Evolutionary conservation across 805 yeast genomes (phyloP).

Genomic region (Candida fluviatilis): DNA sequence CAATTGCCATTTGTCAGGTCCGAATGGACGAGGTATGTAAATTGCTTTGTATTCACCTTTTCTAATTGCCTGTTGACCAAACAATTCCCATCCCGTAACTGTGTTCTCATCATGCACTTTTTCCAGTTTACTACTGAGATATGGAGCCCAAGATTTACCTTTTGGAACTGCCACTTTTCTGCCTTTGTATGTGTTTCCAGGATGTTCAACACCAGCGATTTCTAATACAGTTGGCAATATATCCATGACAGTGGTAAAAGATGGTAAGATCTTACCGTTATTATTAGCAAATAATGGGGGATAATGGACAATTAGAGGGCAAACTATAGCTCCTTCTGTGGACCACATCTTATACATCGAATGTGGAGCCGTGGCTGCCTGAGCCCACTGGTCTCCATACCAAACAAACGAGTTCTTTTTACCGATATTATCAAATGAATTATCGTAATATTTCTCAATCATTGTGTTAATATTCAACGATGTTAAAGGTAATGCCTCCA

Average conservation of each 20-base stretch:
- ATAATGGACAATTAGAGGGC: conserved; percentile 48
- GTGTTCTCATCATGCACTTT: conserved; percentile 38
- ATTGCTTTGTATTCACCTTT: conserved; percentile 47
- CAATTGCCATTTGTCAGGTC: conserved; percentile 48
- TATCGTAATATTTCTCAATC: conserved; percentile 36
- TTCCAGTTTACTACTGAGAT: conserved; percentile 23
- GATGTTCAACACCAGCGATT: conserved; percentile 42
- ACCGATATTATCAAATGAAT: conserved; percentile 46
- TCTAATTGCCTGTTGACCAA: conserved; percentile 54
- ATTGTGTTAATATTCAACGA: conserved; percentile 19
- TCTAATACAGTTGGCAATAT: conserved; percentile 54
- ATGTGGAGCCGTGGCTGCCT: conserved; percentile 57
- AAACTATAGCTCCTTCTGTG: conserved; percentile 57
- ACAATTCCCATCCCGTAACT: conserved; percentile 55
- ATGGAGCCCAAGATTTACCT: conserved; percentile 45
- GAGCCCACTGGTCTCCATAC: conserved; percentile 59
- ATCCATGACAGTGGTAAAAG: conserved; percentile 57
- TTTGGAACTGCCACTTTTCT: conserved; percentile 40
- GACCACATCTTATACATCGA: conserved; percentile 55
- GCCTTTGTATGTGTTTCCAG: conserved; percentile 38
- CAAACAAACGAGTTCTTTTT: conserved; percentile 43
- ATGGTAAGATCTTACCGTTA: conserved; percentile 29
- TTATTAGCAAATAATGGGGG: conserved; percentile 29
- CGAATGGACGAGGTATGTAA: conserved; percentile 46
- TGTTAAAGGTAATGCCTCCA: conserved; percentile 51